Base-by-base conservation (phyloP, 306 rosid genomes). In the Lathyrus oleraceus region DNA sequence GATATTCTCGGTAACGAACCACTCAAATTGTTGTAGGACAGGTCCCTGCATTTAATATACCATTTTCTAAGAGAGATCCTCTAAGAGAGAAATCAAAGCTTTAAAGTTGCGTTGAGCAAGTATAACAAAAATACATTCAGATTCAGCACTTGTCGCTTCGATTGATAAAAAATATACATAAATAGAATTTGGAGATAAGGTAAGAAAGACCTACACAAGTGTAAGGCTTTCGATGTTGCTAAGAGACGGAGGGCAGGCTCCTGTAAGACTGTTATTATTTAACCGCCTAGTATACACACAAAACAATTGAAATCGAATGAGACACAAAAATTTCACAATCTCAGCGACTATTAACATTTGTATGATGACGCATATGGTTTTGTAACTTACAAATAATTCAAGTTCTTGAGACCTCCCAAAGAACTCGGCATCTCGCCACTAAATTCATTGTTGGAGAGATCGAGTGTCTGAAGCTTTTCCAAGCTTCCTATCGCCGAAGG, bases 261-360 rank as follows among this genome's bases (percentile, higher is more conserved):
- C 99, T 10, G 89, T 73, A 48, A 95, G 92, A 81, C 97, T 95
- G 85, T 95, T 95, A 85, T 95, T 91, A 65, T 89, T 95, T 78
- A 95, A 83, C 79, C 91, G 82, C 99, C 99, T 95, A 82, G 77
- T 72, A 77, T 58, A 84, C 56, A 75, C 73, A 74, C 74, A 81
- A 66, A 23, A 70, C 43, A 69, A 69, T 19, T 70, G 40, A 72
- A 30, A 76, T 43, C 9, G 25, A 64, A 23, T 76, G 57, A 82
- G 83, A 67, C 66, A 66, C 62, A 70, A 36, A 10, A 10, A 73
- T 71, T 19, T 56, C 74, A 76, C 11, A 73, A 73, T 38, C 21
- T 70, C 40, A 45, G 42, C 25, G 9, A 45, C 42, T 20, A 14
- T 30, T 64, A 67, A 32, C 67, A 78, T 52, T 3, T 42, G 60